These are phyloP conservation scores for Arthrobotrys sinensis DNA, from an alignment of 2,329 filamentous ascomycete species.

Conservation along the genomic window DNA sequence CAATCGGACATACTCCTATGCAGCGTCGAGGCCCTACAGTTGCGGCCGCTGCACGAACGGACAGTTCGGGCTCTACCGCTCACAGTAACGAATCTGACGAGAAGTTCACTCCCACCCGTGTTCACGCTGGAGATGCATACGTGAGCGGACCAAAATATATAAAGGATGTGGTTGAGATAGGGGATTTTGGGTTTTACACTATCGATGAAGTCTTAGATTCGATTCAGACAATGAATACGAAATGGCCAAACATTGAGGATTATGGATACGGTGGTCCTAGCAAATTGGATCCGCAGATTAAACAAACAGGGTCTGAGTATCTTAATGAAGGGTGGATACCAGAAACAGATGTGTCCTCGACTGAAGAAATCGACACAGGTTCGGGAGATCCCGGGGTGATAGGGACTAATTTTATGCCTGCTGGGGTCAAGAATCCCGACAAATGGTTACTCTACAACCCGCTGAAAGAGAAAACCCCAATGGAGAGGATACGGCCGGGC, in stretches of 20 bases:
- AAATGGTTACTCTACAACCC: neutral
- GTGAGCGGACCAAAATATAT: conserved; percentile 9
- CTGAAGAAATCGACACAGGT: neutral
- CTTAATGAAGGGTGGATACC: neutral
- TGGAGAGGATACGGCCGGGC: neutral
- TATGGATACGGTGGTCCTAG: conserved; percentile 23
- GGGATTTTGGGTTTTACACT: conserved; percentile 4
- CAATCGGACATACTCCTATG: neutral
- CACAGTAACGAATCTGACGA: conserved; percentile 19
- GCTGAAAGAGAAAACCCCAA: neutral
- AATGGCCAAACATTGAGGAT: conserved; percentile 22
- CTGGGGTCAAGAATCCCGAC: neutral
- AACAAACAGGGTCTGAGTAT: conserved; percentile 13
- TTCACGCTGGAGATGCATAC: conserved; percentile 16
- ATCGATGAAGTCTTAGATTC: conserved; percentile 10
- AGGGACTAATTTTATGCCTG: neutral
- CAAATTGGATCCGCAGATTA: conserved; percentile 4
- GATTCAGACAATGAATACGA: neutral
- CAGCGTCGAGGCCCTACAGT: neutral
- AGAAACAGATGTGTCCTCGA: neutral
- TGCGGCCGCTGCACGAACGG: neutral
- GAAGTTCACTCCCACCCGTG: neutral
- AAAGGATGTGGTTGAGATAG: conserved; percentile 18
- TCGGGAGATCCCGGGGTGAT: neutral
- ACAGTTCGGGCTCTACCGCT: conserved; percentile 27